Evolutionary conservation across 129 eudicot genomes (phyloP).

Genomic region (Helichrysum umbraculigerum): DNA sequence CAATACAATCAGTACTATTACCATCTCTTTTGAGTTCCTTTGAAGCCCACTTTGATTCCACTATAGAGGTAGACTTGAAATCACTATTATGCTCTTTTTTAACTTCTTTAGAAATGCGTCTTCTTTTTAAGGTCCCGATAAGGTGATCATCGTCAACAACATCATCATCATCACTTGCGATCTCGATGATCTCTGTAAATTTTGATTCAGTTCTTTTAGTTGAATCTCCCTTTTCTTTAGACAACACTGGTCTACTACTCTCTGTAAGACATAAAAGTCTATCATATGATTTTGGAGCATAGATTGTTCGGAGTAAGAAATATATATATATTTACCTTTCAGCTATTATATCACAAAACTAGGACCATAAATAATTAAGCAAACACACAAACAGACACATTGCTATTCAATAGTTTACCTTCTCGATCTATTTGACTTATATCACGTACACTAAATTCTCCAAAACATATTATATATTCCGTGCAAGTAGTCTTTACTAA

Average conservation of each 20-base stretch:
- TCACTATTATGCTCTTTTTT: background rate
- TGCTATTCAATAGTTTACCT: background rate
- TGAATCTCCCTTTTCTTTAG: background rate
- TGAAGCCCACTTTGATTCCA: background rate
- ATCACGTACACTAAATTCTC: background rate
- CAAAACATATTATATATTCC: background rate
- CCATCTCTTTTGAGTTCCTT: background rate
- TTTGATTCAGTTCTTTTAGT: slow-evolving; percentile 1
- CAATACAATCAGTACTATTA: background rate
- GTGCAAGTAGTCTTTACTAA: background rate
- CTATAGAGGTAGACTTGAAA: background rate
- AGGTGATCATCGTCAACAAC: background rate
- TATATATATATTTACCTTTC: background rate
- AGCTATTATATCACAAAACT: background rate
- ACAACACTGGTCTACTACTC: slow-evolving; percentile 4
- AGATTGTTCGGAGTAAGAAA: background rate
- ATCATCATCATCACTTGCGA: slow-evolving; percentile 24
- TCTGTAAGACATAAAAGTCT: slow-evolving; percentile 22
- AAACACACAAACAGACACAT: background rate
- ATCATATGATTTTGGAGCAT: slow-evolving; percentile 15
- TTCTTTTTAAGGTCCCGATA: background rate
- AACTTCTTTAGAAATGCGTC: background rate
- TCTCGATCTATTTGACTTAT: background rate
- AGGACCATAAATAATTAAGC: background rate
- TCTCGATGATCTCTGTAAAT: slow-evolving; percentile 21